Conservation (phyloP, 345 rosid species). For the Pelargonium nanum region DNA sequence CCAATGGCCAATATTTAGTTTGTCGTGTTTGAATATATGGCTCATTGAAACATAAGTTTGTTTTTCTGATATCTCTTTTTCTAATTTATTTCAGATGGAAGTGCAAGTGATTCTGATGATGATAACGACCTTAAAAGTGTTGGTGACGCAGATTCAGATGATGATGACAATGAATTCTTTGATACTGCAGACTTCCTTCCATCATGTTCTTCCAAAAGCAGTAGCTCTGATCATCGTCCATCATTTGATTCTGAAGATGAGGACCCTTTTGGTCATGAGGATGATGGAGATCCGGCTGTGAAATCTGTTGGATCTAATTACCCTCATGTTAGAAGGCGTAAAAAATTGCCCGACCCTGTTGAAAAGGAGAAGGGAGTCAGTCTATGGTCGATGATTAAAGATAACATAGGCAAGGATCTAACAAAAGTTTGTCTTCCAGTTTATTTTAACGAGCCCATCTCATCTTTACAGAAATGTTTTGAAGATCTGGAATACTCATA, state of each 20-base stretch:
- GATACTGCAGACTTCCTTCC: constrained; percentile 93
- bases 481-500: constrained; percentile 96
- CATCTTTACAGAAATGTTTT: constrained; percentile 89
- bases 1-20: not conserved
- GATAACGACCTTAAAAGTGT: constrained; percentile 59
- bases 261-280: constrained; percentile 47
- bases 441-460: constrained; percentile 94
- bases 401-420: constrained; percentile 97
- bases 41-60: not conserved
- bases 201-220: constrained; percentile 81
- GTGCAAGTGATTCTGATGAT: constrained; percentile 70
- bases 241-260: constrained; percentile 78
- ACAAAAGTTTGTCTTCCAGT: constrained; percentile 98
- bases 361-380: constrained; percentile 91
- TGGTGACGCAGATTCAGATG: constrained; percentile 88
- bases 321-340: constrained; percentile 67
- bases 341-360: constrained; percentile 81
- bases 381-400: constrained; percentile 99
- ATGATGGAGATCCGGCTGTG: constrained; percentile 58
- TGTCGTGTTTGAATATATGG: not conserved
- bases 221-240: constrained; percentile 63
- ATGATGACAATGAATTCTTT: constrained; percentile 71
- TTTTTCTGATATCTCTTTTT: constrained; percentile 10
- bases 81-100: constrained; percentile 41
- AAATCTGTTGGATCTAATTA: constrained; percentile 55